Conservation (phyloP, 2,329 filamentous ascomycete species). For the Metarhizium sp. region DNA sequence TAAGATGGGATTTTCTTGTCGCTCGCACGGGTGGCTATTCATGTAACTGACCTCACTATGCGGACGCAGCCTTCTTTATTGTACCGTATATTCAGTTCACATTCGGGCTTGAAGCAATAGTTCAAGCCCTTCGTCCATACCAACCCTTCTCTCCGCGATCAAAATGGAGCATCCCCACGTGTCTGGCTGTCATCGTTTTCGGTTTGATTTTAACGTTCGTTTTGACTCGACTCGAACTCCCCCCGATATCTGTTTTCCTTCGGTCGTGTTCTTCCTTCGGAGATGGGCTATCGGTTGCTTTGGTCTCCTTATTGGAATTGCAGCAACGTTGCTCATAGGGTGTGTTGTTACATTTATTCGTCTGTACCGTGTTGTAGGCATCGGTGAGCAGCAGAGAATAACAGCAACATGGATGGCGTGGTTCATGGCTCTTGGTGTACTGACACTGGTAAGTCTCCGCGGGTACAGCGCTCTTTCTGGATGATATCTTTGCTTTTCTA, state of each 20-base stretch:
- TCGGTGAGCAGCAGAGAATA: conserved; percentile 51
- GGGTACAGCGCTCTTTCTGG: no score
- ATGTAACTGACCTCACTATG: background rate
- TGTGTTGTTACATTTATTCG: conserved; percentile 46
- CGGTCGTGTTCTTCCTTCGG: conserved; percentile 57
- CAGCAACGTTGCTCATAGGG: conserved; percentile 39
- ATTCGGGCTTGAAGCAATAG: conserved; percentile 50
- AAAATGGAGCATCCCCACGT: conserved; percentile 51
- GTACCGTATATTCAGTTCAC: conserved; percentile 56
- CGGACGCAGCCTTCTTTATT: conserved; percentile 51
- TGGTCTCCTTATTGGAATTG: conserved; percentile 40
- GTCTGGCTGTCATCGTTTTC: conserved; percentile 39
- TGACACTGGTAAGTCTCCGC: conserved; percentile 43
- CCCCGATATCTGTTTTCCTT: conserved; percentile 54
- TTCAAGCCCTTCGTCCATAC: conserved; percentile 42
- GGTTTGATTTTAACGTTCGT: conserved; percentile 48
- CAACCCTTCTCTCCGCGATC: conserved; percentile 48
- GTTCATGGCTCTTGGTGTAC: conserved; percentile 48
- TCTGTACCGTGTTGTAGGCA: conserved; percentile 41
- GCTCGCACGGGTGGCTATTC: background rate
- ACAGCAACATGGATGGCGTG: conserved; percentile 62
- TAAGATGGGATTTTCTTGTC: conserved; percentile 20
- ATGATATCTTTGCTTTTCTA: background rate
- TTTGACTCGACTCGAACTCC: conserved; percentile 46
- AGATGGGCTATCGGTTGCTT: conserved; percentile 51